Evolutionary conservation across 768 basidiomycete species (phyloP), one percentile per base, ranked within the genome.

Genomic region (Pleurotus eryngii): DNA sequence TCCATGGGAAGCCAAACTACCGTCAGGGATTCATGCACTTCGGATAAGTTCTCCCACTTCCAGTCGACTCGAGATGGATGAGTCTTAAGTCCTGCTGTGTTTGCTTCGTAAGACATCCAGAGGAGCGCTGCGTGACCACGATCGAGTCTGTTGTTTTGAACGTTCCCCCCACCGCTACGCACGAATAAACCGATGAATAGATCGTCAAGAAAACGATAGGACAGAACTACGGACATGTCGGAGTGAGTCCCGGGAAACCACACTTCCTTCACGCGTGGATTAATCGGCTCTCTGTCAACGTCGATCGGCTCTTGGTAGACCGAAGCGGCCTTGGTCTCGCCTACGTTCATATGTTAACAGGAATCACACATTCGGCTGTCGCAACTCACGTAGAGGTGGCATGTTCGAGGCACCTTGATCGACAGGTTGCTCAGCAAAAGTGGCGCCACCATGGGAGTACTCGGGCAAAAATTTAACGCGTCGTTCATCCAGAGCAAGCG

Each of bases 381-480:
- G 1, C 8, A 35, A 35, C 30, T 35, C 30, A 35, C 30, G 30
- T 11, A 11, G 30, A 35, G 30, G 30, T 9, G 30, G 30, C 4
- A 11, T 11, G 11, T 35, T 35, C 30, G 30, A 35, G 11, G 30
- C 8, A 9, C 8, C 9, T 35, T 11, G 30, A 9, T 35, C 11
- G 3, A 3, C 30, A 35, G 8, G 3, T 9, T 9, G 30, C 30
- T 35, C 30, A 27, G 24, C 27, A 48, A 35, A 26, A 8, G 35
- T 50, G 12, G 37, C 62, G 35, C 70, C 71, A 0, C 69, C 73
- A 39, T 70, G 61, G 0, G 58, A 68, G 46, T 74, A 77, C 56
- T 80, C 77, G 0, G 79, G 79, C 2, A 76, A 57, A 58, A 79
- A 80, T 49, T 79, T 80, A 42, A 79, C 77, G 5, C 80, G 71